These are phyloP conservation scores for Lasiodiplodia gonubiensis DNA, from an alignment of 2,329 filamentous ascomycete genomes.

Conservation along the genomic window DNA sequence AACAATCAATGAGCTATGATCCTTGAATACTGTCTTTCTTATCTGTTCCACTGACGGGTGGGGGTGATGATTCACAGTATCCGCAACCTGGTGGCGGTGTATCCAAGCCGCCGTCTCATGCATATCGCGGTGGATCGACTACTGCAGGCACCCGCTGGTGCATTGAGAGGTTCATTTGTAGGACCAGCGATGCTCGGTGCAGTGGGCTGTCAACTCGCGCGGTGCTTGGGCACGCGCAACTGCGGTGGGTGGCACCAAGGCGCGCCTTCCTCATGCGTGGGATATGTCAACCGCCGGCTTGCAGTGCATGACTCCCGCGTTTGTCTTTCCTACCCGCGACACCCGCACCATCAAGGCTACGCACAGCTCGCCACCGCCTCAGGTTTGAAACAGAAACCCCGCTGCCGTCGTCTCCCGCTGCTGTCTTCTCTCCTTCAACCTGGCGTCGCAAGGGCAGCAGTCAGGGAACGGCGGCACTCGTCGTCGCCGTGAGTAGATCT, in stretches of 20 bases:
- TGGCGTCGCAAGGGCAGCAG: slow-evolving; percentile 15
- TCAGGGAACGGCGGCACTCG: slow-evolving; percentile 12
- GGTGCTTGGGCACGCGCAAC: background rate
- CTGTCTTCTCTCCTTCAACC: background rate
- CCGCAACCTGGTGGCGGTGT: background rate
- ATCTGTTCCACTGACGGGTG: background rate
- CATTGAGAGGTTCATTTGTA: background rate
- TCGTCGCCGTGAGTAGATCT: slow-evolving; percentile 28
- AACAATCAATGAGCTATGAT: background rate
- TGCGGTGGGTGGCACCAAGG: background rate
- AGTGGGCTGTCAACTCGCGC: background rate
- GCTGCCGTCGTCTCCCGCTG: background rate
- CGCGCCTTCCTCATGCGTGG: background rate
- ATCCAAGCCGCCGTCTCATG: slow-evolving; percentile 1
- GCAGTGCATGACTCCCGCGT: slow-evolving; percentile 5
- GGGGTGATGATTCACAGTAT: background rate
- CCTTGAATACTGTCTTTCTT: background rate
- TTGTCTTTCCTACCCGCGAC: slow-evolving; percentile 16
- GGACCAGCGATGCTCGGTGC: background rate
- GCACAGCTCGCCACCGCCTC: background rate
- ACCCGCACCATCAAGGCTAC: background rate
- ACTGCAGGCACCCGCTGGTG: slow-evolving; percentile 9
- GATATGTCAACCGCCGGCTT: background rate
- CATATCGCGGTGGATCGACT: background rate
- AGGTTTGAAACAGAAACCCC: background rate